A percentile compares a stretch with the other conserved stretches of the same genome.
Conservation (phyloP, 106 monocot genomes). For the Amphibolis antarctica region DNA sequence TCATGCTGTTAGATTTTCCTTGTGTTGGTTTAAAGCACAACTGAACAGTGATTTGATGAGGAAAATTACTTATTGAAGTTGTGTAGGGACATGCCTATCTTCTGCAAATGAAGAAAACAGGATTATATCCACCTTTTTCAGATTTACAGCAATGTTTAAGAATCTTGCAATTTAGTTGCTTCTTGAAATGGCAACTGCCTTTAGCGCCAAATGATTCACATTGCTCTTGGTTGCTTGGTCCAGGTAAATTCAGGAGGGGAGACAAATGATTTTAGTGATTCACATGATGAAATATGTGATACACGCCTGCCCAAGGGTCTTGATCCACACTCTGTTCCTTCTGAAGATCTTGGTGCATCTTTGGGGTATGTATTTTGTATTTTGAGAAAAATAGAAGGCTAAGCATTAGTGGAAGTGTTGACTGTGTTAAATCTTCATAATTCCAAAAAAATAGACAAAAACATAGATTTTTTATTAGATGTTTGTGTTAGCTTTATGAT, state of each 20-base stretch:
- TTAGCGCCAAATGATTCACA: background rate
- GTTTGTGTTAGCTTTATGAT: no score
- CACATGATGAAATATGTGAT: slow-evolving; percentile 80
- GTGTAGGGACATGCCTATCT: no score
- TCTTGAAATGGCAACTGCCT: background rate
- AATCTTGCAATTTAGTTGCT: no score
- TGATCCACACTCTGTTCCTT: slow-evolving; percentile 94
- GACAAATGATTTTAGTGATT: slow-evolving; percentile 37
- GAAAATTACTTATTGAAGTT: no score
- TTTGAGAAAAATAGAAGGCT: background rate
- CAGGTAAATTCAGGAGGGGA: slow-evolving; percentile 50
- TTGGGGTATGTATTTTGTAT: slow-evolving; percentile 43
- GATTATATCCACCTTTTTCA: no score
- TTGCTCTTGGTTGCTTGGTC: slow-evolving; percentile 1
- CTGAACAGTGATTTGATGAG: no score
- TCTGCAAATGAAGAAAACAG: no score
- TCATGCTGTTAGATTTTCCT: background rate
- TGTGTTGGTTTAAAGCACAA: background rate
- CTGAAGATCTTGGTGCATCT: slow-evolving; percentile 87
- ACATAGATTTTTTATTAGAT: no score
- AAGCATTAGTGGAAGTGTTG: no score
- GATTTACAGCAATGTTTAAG: no score
- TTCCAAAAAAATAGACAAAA: no score
- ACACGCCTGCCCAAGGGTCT: slow-evolving; percentile 88
- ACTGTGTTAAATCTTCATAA: no score